Base-by-base conservation (phyloP, 352 stramenopile species). In the Phytophthora sojae region DNA sequence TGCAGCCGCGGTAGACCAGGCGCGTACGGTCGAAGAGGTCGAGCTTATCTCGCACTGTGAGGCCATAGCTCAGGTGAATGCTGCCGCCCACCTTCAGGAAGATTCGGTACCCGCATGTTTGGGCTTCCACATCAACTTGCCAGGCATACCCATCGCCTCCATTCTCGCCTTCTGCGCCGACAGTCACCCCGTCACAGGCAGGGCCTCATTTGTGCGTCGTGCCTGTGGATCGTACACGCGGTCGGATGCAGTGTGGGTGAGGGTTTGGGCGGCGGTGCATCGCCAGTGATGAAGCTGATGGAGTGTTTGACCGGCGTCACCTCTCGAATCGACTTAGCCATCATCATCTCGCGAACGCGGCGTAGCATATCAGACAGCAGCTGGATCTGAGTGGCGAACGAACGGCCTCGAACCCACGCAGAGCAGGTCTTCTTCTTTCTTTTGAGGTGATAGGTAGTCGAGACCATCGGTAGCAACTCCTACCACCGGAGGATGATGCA, bases 101-200 rank as follows among this genome's bases (percentile, higher is more conserved):
- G 25, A 62, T 57, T 21, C 23, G 42, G 29, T 17, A 62, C 15
- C 61, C 19, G 32, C 42, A 68, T 2, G 29, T 69, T 21, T 63
- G 56, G 17, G 15, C 14, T 6, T 23, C 42, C 4, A 69, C 8
- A 15, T 57, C 30, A 21, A 63, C 42, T 15, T 54, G 0, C 42
- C 42, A 57, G 2, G 61, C 15, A 69, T 69, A 6, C 7, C 8
- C n/a, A 7, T 15, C 2, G 12, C 26, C 19, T 63, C 53, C 52
- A 69, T 53, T 19, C 21, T 57, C 1, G 53, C 39, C 5, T 62
- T 62, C n/a, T 63, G 53, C 19, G 39, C 17, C 1, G 29, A 63
- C 23, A 63, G 8, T 1, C 44, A 45, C 4, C 21, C 30, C 15
- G 21, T 52, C 21, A 61, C 52, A 11, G 39, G 61, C 12, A 51